phyloP scores from a whole-genome alignment of 2,329 filamentous ascomycete species.

The Curvularia sp. region DNA sequence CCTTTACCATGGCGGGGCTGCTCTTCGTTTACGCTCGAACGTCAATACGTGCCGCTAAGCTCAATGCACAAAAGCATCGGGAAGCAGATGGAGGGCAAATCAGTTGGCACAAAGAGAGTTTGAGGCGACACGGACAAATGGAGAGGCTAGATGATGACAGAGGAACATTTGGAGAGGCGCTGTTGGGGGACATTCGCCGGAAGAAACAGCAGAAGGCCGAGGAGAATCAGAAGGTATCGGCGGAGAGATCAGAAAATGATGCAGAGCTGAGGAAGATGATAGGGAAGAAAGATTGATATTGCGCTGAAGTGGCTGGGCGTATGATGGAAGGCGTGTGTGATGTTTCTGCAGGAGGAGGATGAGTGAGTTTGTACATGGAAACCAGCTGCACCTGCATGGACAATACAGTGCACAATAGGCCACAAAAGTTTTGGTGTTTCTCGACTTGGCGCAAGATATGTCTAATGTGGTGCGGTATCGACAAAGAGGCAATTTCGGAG shows the following conservation, averaged over 20 bases:
- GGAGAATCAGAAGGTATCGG: constrained; percentile 36
- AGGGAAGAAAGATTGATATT: constrained; percentile 41
- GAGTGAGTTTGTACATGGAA: not conserved
- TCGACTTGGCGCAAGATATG: not conserved
- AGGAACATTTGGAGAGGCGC: constrained; percentile 43
- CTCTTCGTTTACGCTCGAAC: constrained; percentile 69
- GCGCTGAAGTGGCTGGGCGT: not conserved
- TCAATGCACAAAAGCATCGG: constrained; percentile 67
- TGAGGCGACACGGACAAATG: constrained; percentile 60
- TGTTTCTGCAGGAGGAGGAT: not conserved
- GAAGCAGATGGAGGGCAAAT: constrained; percentile 65
- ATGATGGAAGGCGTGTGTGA: not conserved
- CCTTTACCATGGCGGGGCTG: constrained; percentile 67
- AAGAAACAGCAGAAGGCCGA: constrained; percentile 36
- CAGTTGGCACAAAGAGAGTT: constrained; percentile 62
- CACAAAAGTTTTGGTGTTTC: not conserved
- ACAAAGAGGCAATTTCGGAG: not conserved
- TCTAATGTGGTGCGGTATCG: constrained; percentile 1
- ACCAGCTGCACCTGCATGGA: not conserved
- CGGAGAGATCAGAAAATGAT: constrained; percentile 48
- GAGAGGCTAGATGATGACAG: constrained; percentile 54
- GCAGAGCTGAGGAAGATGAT: constrained; percentile 50
- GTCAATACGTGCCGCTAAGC: constrained; percentile 70
- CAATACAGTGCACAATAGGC: too few species aligned
- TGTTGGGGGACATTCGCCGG: constrained; percentile 45